phyloP scores from a whole-genome alignment of 2,329 filamentous ascomycete genomes.

The Xylariomycetidae sp. region DNA sequence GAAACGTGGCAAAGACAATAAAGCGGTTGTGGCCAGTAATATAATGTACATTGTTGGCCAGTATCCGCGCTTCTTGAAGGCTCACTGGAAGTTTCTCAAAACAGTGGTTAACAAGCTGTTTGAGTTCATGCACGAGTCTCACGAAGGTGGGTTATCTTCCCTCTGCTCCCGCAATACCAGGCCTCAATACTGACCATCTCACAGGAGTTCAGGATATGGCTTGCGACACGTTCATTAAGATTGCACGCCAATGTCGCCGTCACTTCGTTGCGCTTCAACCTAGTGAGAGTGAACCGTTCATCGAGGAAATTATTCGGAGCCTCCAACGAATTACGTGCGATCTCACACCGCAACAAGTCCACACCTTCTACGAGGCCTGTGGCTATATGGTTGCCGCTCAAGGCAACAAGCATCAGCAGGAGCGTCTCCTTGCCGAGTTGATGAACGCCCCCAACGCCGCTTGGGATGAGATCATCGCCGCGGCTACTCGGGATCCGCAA shows the following conservation, averaged over 20 bases:
- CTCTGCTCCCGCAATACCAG: background rate
- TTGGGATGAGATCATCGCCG: conserved; percentile 91
- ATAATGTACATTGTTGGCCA: conserved; percentile 99
- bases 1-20: conserved; percentile 99
- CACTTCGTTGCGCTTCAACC: conserved; percentile 96
- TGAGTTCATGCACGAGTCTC: conserved; percentile 99
- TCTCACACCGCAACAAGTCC: conserved; percentile 91
- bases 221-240: conserved; percentile 99
- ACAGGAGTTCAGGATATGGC: conserved; percentile 97
- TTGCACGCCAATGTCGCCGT: conserved; percentile 93
- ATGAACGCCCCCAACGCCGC: conserved; percentile 92
- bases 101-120: conserved; percentile 99
- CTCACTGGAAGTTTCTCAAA: conserved; percentile 99
- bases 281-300: conserved; percentile 91
- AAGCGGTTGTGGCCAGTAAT: conserved; percentile 96
- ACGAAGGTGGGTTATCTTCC: conserved; percentile 65
- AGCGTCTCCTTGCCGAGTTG: conserved; percentile 82
- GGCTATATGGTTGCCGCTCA: conserved; percentile 99
- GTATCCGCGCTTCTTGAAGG: conserved; percentile 96
- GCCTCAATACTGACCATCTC: conserved; percentile 20
- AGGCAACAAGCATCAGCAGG: conserved; percentile 90
- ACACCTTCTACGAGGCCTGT: conserved; percentile 98
- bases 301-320: conserved; percentile 95
- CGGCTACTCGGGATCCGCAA: conserved; percentile 77
- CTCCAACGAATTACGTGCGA: conserved; percentile 96